Percentiles rank a stretch among this genome's conserved stretches.
Evolutionary conservation across 345 rosid species (phyloP).

Genomic region (Salix dunnii): DNA sequence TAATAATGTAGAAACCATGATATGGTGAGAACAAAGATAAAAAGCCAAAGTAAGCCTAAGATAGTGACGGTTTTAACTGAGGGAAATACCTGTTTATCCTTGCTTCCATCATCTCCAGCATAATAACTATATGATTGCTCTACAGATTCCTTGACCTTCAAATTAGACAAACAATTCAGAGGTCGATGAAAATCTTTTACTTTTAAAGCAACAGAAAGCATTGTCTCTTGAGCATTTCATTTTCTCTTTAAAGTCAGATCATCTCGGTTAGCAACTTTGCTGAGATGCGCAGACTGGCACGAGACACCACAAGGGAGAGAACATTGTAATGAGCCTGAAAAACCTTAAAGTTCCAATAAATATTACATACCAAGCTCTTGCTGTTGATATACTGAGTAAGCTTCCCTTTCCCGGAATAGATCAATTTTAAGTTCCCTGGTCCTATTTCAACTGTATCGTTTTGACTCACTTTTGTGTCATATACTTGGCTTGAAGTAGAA

Average conservation of each 20-base stretch:
- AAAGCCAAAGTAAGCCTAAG: not conserved
- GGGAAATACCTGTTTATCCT: slow-evolving; percentile 67
- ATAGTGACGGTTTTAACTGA: not conserved
- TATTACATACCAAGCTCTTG: slow-evolving; percentile 45
- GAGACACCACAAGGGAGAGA: not conserved
- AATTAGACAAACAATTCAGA: not conserved
- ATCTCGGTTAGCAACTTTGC: no score
- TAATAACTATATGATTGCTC: slow-evolving; percentile 74
- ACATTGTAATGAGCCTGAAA: not conserved
- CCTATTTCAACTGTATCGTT: slow-evolving; percentile 58
- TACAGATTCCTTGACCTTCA: slow-evolving; percentile 33
- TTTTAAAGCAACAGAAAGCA: no score
- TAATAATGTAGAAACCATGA: not conserved
- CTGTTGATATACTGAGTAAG: slow-evolving; percentile 52
- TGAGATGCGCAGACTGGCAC: not conserved
- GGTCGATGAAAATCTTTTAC: no score
- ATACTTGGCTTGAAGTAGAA: slow-evolving; percentile 15
- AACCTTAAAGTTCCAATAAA: not conserved
- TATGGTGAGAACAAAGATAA: not conserved
- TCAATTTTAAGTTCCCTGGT: slow-evolving; percentile 70
- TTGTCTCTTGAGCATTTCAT: no score
- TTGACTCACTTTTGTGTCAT: slow-evolving; percentile 34
- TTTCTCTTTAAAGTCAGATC: no score
- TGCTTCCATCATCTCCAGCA: slow-evolving; percentile 72
- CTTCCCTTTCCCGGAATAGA: slow-evolving; percentile 53